phyloP scores from a whole-genome alignment of 192 early-diverging fungal species.

The Phycomyces nitens region DNA sequence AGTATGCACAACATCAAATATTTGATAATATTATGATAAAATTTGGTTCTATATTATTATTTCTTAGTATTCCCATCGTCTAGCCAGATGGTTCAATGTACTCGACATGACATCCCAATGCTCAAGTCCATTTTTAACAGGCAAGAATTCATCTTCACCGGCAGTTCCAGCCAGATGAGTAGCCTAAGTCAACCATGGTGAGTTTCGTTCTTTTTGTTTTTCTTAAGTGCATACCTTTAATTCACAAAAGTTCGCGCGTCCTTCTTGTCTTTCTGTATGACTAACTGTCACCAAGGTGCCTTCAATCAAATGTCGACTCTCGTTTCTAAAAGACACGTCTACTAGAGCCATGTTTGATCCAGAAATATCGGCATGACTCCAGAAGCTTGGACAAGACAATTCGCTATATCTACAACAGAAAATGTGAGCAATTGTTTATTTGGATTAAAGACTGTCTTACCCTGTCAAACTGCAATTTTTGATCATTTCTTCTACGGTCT shows the following conservation, averaged over 20 bases:
- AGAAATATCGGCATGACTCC: neutral
- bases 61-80: slow-evolving; percentile 3
- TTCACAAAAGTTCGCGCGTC: neutral
- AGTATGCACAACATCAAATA: no score
- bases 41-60: no score
- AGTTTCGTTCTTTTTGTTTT: neutral
- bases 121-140: neutral
- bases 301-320: slow-evolving; percentile 1
- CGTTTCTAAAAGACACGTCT: slow-evolving; percentile 13
- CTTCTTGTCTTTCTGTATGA: slow-evolving; percentile 7
- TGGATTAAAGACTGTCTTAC: slow-evolving; percentile 1
- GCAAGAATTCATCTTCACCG: neutral
- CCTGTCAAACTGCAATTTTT: slow-evolving; percentile 1
- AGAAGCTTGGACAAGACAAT: slow-evolving; percentile 1
- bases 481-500: slow-evolving; percentile 1
- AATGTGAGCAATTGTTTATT: neutral
- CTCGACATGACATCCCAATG: slow-evolving; percentile 1
- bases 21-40: no score
- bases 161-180: neutral
- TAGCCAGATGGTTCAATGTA: neutral
- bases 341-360: slow-evolving; percentile 8
- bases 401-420: slow-evolving; percentile 4
- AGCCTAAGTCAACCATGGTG: neutral
- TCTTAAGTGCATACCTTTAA: neutral
- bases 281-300: slow-evolving; percentile 3